Evolutionary conservation across 1,284 basidiomycete species (phyloP), one percentile per base, ranked within the genome.

Genomic region (Boletellus deceptivus): DNA sequence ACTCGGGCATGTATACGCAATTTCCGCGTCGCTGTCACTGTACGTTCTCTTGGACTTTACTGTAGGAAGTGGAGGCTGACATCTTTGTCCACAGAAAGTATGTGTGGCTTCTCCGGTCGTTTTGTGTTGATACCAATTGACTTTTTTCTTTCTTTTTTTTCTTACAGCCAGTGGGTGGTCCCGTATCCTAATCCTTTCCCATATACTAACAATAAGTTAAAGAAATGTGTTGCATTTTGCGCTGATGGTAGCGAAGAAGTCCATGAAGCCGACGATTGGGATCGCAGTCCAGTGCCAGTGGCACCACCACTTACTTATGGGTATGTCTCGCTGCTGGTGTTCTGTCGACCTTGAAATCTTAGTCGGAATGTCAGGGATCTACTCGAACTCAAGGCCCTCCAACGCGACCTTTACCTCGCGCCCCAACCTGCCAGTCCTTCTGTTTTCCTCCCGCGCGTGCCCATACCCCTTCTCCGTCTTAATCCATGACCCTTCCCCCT

Each of bases 211-310:
- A 6, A n/a, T 3, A 22, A 20, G 0, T 11, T 35, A 7, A 51
- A 69, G 55, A 85, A 83, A 67, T 74, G 72, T 17, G 83, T 86
- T 29, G 75, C 75, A 11, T 86, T 86, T 58, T 75, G 76, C 36
- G 72, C 69, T 2, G 72, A 76, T 3, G 75, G 73, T 40, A 69
- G 70, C 9, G 78, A 82, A 47, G 76, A 84, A 63, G 71, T 87
- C 13, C 76, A 78, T 60, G 65, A 72, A 39, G 84, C 81, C 3
- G 84, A 87, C 61, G 84, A 86, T 49, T 87, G 84, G 84, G 84
- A 87, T 65, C 74, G 84, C 6, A 82, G 78, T 3, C 80, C 81
- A 0, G 72, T 72, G 2, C 78, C 80, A 45, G 75, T 79, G 22
- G 56, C 75, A 5, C 68, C 68, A n/a, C 74, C 70, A 51, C 64